Evolutionary conservation across 1,284 basidiomycete species (phyloP), one percentile per base, ranked within the genome.

Genomic region (Pseudozyma pruni): DNA sequence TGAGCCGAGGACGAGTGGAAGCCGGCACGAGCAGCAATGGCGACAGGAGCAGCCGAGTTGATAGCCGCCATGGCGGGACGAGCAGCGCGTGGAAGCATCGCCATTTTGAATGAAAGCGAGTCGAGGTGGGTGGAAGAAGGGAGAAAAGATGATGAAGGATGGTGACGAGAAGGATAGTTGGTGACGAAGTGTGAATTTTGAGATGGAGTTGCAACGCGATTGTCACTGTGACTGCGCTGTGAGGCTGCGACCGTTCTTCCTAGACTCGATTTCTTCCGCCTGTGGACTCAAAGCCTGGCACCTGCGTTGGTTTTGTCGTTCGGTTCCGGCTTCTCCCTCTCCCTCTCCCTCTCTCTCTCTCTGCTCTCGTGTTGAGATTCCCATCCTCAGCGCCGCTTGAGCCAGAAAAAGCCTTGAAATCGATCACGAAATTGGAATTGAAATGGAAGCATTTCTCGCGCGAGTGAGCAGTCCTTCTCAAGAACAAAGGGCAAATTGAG

Each of bases 1-100:
- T 93, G 93, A 75, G 90, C 88, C 75, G 90, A 63, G 29, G 77
- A 76, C 16, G 76, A 70, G 72, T 78, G 76, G 74, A 81, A 81
- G 41, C 67, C 75, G 53, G 75, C 75, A 52, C 78, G 68, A 39
- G 73, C 72, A 40, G 55, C 67, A 20, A 62, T 49, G 40, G 69
- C 61, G 34, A 67, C 40, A 19, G 63, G 60, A 25, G 74, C 63
- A 33, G 70, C 56, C 57, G 62, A 56, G 58, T 68, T 63, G 57
- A 69, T 35, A 27, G 54, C 70, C 34, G 51, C 50, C 35, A 77
- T 57, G 46, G 73, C 74, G 47, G 75, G 62, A 20, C 75, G 64
- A 41, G 71, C 73, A 49, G 74, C 61, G 46, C 75, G 75, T 54
- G 69, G 72, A 60, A 77, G 73, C 73, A 70, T 73, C 44, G 76